phyloP scores from a whole-genome alignment of 2,329 filamentous ascomycete species.

The Xylariaceae sp. region DNA sequence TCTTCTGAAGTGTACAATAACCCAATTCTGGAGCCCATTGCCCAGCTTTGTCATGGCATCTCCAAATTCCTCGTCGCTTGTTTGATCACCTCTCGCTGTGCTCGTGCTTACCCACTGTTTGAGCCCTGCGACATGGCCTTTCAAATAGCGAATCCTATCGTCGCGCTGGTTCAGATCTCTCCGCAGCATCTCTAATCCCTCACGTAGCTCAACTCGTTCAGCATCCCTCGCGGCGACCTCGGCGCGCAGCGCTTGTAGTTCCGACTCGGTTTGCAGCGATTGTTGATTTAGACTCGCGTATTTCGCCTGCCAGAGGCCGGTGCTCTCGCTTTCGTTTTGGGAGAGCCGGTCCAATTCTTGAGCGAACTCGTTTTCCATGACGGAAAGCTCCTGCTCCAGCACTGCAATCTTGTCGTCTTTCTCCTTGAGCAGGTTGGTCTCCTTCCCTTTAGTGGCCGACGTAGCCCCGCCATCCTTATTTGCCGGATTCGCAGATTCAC shows the following conservation, averaged over 20 bases:
- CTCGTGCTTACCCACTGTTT: conserved; percentile 73
- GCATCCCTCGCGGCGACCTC: conserved; percentile 53
- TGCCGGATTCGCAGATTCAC: conserved; percentile 24
- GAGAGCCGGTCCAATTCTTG: conserved; percentile 56
- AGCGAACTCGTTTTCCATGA: conserved; percentile 57
- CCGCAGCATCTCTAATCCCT: conserved; percentile 51
- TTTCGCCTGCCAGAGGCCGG: conserved; percentile 61
- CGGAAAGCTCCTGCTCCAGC: conserved; percentile 54
- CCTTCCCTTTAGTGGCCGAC: conserved; percentile 31
- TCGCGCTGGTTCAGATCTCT: conserved; percentile 53
- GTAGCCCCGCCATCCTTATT: conserved; percentile 28
- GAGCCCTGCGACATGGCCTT: conserved; percentile 65
- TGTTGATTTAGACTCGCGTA: conserved; percentile 56
- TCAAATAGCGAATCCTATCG: conserved; percentile 57
- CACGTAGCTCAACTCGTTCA: conserved; percentile 53
- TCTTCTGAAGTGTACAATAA: conserved; percentile 68
- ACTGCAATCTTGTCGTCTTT: conserved; percentile 56
- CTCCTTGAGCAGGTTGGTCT: conserved; percentile 42
- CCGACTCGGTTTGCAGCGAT: conserved; percentile 54
- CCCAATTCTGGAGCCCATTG: conserved; percentile 75
- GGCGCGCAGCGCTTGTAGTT: conserved; percentile 53
- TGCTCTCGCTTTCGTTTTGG: conserved; percentile 57
- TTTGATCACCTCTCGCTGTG: conserved; percentile 63
- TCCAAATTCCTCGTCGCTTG: conserved; percentile 67
- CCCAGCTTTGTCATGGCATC: conserved; percentile 64